Conservation (phyloP, 2,329 filamentous ascomycete genomes). For the Pezizomycotina sp. region DNA sequence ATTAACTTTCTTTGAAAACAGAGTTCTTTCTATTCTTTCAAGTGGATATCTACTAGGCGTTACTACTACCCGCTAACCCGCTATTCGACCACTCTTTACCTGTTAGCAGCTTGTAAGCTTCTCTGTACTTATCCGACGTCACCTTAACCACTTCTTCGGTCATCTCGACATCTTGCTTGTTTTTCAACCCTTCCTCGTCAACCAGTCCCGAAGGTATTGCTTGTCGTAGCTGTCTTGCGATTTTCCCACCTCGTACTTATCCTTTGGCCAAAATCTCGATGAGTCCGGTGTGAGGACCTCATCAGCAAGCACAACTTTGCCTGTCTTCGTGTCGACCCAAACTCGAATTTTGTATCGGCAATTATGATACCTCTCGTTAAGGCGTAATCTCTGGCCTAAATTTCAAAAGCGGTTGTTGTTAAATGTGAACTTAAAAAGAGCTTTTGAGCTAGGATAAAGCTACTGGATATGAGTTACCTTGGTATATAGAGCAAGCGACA, state of each 20-base stretch:
- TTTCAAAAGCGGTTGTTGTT: constrained; percentile 27
- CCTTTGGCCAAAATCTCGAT: constrained; percentile 72
- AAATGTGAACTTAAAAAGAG: no score
- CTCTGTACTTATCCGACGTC: constrained; percentile 56
- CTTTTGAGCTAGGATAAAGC: background rate
- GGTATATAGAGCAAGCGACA: constrained; percentile 48
- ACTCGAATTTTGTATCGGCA: constrained; percentile 64
- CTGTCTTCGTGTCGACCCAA: constrained; percentile 46
- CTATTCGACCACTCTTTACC: no score
- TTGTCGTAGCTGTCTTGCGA: constrained; percentile 81
- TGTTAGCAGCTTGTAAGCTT: constrained; percentile 56
- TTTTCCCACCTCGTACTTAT: constrained; percentile 53
- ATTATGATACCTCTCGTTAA: constrained; percentile 54
- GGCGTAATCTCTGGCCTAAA: constrained; percentile 45
- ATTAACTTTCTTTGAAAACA: no score
- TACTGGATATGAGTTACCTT: constrained; percentile 14
- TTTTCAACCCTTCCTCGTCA: constrained; percentile 59
- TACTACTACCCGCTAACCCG: no score
- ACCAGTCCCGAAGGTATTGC: constrained; percentile 68
- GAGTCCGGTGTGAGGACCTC: constrained; percentile 74
- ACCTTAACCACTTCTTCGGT: constrained; percentile 51
- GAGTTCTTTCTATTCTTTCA: no score
- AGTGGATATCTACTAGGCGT: no score
- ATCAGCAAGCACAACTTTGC: constrained; percentile 59
- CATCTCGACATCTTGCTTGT: constrained; percentile 55